Evolutionary conservation across 2,329 filamentous ascomycete genomes (phyloP), one percentile per base, ranked within the genome.

Genomic region (Alternaria postmessia): DNA sequence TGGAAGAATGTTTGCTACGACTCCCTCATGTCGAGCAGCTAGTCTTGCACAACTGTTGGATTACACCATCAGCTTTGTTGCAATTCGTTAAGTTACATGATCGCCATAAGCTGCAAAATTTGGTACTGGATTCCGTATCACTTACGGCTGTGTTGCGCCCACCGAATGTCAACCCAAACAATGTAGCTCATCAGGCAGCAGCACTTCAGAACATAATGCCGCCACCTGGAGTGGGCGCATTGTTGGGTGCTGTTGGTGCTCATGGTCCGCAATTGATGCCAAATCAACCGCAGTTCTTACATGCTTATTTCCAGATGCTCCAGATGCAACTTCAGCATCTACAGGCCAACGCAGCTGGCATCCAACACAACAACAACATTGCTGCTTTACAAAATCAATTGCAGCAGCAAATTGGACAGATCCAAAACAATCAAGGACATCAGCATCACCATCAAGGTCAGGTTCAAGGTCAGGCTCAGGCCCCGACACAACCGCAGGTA

Each of bases 41-140:
- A 3, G 88, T 85, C 0, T 78, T 92, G 8, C 86, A 86, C 66
- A 92, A 92, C 67, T 91, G 89, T 76, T 92, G 89, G 88, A 79
- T 87, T 12, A 84, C 85, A 3, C 89, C 89, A 0, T 80, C 84
- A 41, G 81, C 87, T 2, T 80, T 91, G 32, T 70, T 83, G 32
- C 78, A 82, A 11, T 81, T 88, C 52, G 77, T 88, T 59, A 77
- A 78, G 3, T 72, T 75, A 5, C 85, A 88, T 74, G 80, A 82
- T 20, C 70, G 78, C 5, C 72, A 76, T 7, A 80, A 75, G 2
- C 75, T 91, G 12, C 80, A 84, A 62, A 83, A 81, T 20, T 73
- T 92, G 16, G 83, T 83, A 8, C 78, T 92, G 2, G 84, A 90
- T 65, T 89, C 88, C 0, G 86, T 91, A 0, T 92, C 89, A 7